phyloP scores from a whole-genome alignment of 352 stramenopile genomes.

The Blastocystis sp. region DNA sequence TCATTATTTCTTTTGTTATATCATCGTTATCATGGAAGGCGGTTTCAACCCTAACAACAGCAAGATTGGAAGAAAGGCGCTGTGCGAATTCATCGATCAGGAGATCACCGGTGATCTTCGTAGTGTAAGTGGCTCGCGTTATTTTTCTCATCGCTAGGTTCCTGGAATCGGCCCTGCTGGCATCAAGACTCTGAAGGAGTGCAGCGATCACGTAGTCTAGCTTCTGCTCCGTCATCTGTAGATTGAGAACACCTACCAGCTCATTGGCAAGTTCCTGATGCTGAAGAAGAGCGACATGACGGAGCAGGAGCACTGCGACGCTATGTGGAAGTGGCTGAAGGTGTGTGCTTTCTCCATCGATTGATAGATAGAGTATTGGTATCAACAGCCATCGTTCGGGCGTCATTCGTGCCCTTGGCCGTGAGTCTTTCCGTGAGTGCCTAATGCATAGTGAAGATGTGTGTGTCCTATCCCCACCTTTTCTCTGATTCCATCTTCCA shows the following conservation, averaged over 20 bases:
- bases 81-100: slow-evolving; percentile 70
- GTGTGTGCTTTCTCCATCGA: neutral
- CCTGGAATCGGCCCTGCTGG: slow-evolving; percentile 71
- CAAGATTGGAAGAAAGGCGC: slow-evolving; percentile 62
- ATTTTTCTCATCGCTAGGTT: neutral
- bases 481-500: slow-evolving; percentile 19
- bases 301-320: slow-evolving; percentile 72
- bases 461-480: slow-evolving; percentile 13
- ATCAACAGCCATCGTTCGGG: slow-evolving; percentile 23
- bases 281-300: slow-evolving; percentile 70
- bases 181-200: slow-evolving; percentile 64
- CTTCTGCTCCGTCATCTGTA: slow-evolving; percentile 5
- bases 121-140: slow-evolving; percentile 6
- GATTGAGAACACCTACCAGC: slow-evolving; percentile 71
- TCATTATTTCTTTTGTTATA: slow-evolving; percentile 20
- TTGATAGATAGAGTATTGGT: slow-evolving; percentile 12
- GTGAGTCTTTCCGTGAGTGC: neutral
- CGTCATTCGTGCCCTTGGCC: slow-evolving; percentile 17
- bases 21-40: slow-evolving; percentile 24
- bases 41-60: slow-evolving; percentile 69
- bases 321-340: slow-evolving; percentile 72
- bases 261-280: slow-evolving; percentile 72
- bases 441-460: slow-evolving; percentile 52
- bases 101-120: slow-evolving; percentile 60
- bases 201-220: slow-evolving; percentile 35